Conservation (phyloP, 2,329 filamentous ascomycete species). For the Trichophyton benhamiae region DNA sequence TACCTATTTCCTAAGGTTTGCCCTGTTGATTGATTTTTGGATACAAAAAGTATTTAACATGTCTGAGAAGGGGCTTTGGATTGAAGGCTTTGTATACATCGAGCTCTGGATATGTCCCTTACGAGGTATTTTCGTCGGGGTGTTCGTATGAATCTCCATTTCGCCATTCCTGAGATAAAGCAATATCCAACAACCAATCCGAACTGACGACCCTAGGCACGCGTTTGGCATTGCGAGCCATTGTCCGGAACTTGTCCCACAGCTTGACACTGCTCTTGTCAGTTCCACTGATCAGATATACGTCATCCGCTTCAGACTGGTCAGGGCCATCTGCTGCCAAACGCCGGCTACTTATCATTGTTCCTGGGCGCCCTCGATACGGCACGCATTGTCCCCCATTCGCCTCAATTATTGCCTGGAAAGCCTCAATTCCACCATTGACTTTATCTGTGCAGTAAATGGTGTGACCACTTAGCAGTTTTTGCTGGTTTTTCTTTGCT, state of each 20-base stretch:
- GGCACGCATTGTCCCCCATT: slow-evolving; percentile 76
- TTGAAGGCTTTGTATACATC: no score
- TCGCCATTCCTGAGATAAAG: slow-evolving; percentile 73
- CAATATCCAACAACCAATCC: slow-evolving; percentile 83
- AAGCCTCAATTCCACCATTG: slow-evolving; percentile 70
- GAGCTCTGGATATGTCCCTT: background rate
- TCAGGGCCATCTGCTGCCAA: slow-evolving; percentile 23
- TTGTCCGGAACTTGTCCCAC: slow-evolving; percentile 67
- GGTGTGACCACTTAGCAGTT: slow-evolving; percentile 60
- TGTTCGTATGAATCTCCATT: slow-evolving; percentile 50
- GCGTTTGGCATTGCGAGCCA: slow-evolving; percentile 68
- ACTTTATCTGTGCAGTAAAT: slow-evolving; percentile 78
- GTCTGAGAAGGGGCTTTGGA: background rate
- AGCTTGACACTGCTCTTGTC: slow-evolving; percentile 56
- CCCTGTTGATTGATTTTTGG: background rate
- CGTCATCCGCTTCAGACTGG: slow-evolving; percentile 47
- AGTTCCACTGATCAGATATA: slow-evolving; percentile 69
- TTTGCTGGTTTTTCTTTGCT: slow-evolving; percentile 63
- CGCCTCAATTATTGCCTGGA: slow-evolving; percentile 69
- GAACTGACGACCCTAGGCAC: slow-evolving; percentile 66
- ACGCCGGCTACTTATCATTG: slow-evolving; percentile 52
- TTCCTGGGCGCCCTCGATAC: slow-evolving; percentile 61
- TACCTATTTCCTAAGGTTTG: no score
- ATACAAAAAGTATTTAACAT: background rate
- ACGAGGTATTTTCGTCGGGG: slow-evolving; percentile 20